Evolutionary conservation across 805 yeast genomes (phyloP), one percentile per base, ranked within the genome.

Genomic region (Yarrowia yakushimensis): DNA sequence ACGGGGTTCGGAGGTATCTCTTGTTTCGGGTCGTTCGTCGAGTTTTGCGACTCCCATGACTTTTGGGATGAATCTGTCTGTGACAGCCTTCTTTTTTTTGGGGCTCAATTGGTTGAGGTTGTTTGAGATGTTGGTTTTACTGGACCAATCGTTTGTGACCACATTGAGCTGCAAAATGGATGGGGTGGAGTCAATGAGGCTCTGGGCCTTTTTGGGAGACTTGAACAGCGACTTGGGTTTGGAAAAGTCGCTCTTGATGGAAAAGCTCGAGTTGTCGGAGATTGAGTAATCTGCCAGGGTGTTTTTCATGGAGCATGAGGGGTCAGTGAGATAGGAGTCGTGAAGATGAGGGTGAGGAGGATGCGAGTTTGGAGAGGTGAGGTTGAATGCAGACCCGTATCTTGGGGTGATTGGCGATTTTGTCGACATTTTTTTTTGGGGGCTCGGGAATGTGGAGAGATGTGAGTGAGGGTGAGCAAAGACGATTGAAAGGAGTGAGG

Each of bases 141-240:
- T 12, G 17, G 57, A 48, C 57, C 57, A 48, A 25, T 48, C 57
- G 41, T 48, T 48, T 11, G 57, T 48, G 30, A 48, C 57, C 12
- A 48, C 57, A 23, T 48, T 48, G 41, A 48, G 57, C 57, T 48
- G 57, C 9, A 48, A 31, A 23, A 48, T 48, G n/a, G 57, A 48
- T 2, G 57, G 57, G 12, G 57, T 48, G 22, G 57, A 48, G 57
- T 48, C 57, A 12, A 48, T 48, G 34, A 46, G 37, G 4, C 33
- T 23, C 27, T 46, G 54, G 54, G 34, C 17, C 37, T 46, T 46
- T 15, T 31, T 46, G 34, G 54, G 54, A 18, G 54, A 46, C 37
- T 46, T 28, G 54, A 46, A 31, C n/a, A 30, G 25, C 37, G 37
- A 22, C 41, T 33, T 34, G 20, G 57, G 57, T n/a, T 48, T 48